A percentile compares a stretch with the other conserved stretches of the same genome.
phyloP scores from a whole-genome alignment of 2,329 filamentous ascomycete genomes.

The Colletotrichum abscissum region DNA sequence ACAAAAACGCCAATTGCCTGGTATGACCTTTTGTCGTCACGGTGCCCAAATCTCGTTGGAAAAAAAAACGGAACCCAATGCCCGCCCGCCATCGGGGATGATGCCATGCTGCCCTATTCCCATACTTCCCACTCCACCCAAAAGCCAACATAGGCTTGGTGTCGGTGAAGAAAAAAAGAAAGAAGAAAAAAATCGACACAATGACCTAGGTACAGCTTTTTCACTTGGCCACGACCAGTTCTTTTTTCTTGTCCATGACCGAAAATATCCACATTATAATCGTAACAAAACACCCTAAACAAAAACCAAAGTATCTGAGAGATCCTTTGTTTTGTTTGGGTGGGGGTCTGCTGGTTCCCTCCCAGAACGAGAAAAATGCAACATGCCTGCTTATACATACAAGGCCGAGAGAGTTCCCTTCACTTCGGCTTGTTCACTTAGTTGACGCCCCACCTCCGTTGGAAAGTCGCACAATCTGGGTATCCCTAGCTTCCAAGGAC shows the following conservation, averaged over 20 bases:
- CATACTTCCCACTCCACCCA: not conserved
- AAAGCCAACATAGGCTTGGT: no score
- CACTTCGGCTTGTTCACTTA: slow-evolving; percentile 6
- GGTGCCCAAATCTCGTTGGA: not conserved
- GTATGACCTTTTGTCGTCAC: not conserved
- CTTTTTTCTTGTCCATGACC: not conserved
- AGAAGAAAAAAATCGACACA: not conserved
- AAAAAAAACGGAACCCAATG: not conserved
- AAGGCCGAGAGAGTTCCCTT: slow-evolving; percentile 1
- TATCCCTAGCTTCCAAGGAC: not conserved
- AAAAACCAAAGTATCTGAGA: slow-evolving; percentile 7
- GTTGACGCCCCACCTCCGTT: not conserved
- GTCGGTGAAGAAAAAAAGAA: not conserved
- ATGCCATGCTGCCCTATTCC: not conserved
- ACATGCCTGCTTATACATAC: slow-evolving; percentile 34
- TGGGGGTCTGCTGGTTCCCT: slow-evolving; percentile 31
- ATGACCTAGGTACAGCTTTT: not conserved
- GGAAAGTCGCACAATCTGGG: not conserved
- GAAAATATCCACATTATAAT: slow-evolving; percentile 25
- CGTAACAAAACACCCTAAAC: slow-evolving; percentile 5
- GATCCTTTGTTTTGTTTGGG: not conserved
- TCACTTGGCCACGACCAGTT: not conserved
- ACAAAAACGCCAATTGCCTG: not conserved
- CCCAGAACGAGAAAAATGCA: slow-evolving; percentile 22
- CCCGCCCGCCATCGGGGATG: not conserved